phyloP scores from a whole-genome alignment of 176 grass and related monocot species.

The Stipa capillata region DNA sequence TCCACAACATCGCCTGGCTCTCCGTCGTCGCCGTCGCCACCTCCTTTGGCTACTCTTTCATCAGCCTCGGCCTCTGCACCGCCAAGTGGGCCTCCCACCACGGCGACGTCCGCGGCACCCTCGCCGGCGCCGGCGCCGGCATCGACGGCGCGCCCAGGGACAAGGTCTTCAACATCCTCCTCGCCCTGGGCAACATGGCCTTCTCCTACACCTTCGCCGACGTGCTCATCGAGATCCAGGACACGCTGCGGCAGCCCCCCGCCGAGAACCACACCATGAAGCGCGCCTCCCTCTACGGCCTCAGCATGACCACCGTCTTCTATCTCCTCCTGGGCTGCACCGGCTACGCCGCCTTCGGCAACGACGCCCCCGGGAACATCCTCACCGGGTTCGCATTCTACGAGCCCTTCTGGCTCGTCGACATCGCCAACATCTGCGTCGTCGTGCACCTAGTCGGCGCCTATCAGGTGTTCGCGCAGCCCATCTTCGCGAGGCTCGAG shows the following conservation, averaged over 20 bases:
- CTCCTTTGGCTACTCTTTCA: conserved; percentile 93
- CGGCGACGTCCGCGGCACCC: conserved; percentile 54
- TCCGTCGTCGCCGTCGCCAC: conserved; percentile 83
- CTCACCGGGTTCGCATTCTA: conserved; percentile 80
- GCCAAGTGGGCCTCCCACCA: conserved; percentile 77
- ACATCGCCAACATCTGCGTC: conserved; percentile 87
- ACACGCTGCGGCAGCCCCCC: conserved; percentile 69
- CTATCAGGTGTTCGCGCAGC: conserved; percentile 95
- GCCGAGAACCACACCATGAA: conserved; percentile 89
- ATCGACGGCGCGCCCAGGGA: conserved; percentile 16
- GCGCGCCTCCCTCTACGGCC: conserved; percentile 51
- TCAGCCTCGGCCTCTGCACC: conserved; percentile 82
- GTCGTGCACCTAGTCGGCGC: conserved; percentile 88
- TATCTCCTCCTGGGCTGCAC: conserved; percentile 74
- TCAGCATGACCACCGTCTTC: conserved; percentile 72
- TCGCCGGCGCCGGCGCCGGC: conserved; percentile 45
- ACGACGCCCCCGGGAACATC: conserved; percentile 76
- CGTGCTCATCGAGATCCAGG: conserved; percentile 94
- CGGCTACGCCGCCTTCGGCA: conserved; percentile 82
- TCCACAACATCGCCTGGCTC: conserved; percentile 97
- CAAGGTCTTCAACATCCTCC: conserved; percentile 79
- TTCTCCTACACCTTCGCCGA: conserved; percentile 98
- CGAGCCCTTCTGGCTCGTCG: conserved; percentile 95
- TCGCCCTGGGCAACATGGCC: conserved; percentile 83
- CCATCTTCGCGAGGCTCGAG: conserved; percentile 88